Evolutionary conservation across 352 stramenopile genomes (phyloP), one percentile per base, ranked within the genome.

Genomic region (Chrysophaeum taylorii): DNA sequence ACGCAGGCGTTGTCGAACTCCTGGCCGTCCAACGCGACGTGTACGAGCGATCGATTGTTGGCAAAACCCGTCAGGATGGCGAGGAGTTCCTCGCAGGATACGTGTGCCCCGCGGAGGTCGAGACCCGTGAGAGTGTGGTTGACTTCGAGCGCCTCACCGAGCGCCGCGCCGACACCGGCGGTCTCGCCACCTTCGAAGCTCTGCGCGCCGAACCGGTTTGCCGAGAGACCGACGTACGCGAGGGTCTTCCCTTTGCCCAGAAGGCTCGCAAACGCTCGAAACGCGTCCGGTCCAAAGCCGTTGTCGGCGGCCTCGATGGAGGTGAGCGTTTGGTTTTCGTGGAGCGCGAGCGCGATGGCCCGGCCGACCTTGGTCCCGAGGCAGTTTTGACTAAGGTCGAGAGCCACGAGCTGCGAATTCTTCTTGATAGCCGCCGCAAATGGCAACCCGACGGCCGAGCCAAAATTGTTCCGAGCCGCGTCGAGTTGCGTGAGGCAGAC

Each of bases 401-500:
- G 52, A 48, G 78, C 67, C 2, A 61, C 72, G n/a, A 79, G 67
- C 1, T 43, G 63, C 23, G 67, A 68, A 31, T 75, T 74, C 50
- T 61, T 54, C 74, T 79, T 81, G 7, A 81, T 48, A 0, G 57
- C 71, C 25, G 68, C 64, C 14, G 67, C 71, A 31, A 81, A 70
- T 5, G 77, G 48, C 43, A 76, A 64, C n/a, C 64, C 70, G 15
- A 50, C 73, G 25, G 71, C 73, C n/a, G 57, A 43, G 16, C 76
- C 76, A 12, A 79, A 38, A 42, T 78, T 50, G 64, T 81, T 81
- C 27, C 68, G 45, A 0, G 70, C 45, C 42, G 73, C 37, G 63
- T 81, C 72, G 23, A 81, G 73, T n/a, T 70, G 68, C n/a, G 73
- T 78, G 5, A 81, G 66, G 15, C 50, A n/a, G 21, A 57, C 62